A percentile compares a stretch with the other conserved stretches of the same genome.
Evolutionary conservation across 129 eudicot species (phyloP).

Genomic region (Flaveria robusta): DNA sequence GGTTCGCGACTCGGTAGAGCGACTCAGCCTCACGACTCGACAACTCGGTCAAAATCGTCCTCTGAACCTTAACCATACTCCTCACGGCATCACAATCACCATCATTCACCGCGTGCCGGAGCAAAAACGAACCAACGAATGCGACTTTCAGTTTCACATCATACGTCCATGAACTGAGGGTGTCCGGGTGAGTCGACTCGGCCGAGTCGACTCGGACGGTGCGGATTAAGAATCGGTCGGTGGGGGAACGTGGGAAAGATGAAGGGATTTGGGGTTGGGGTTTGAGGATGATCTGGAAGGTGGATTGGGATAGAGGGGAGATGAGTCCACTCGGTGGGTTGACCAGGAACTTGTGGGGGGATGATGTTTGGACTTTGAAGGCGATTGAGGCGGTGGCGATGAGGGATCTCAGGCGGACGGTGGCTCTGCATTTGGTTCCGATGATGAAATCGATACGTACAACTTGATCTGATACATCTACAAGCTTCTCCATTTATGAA

Average conservation of each 20-base stretch:
- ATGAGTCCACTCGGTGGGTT: constrained; percentile 72
- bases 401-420: constrained; percentile 52
- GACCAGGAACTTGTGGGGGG: constrained; percentile 73
- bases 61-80: constrained; percentile 50
- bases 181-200: constrained; percentile 36
- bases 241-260: constrained; percentile 56
- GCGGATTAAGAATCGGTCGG: constrained; percentile 66
- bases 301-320: constrained; percentile 60
- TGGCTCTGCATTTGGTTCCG: constrained; percentile 66
- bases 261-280: constrained; percentile 71
- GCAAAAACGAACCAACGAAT: constrained; percentile 58
- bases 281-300: constrained; percentile 69
- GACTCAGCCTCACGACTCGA: constrained; percentile 56
- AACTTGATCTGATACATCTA: constrained; percentile 55
- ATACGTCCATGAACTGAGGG: constrained; percentile 24
- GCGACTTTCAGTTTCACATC: constrained; percentile 69
- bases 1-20: constrained; percentile 44
- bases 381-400: constrained; percentile 44
- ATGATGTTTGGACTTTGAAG: constrained; percentile 74
- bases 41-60: constrained; percentile 41
- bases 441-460: constrained; percentile 56
- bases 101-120: constrained; percentile 50
- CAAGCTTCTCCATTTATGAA: constrained; percentile 54
- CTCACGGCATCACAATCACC: constrained; percentile 51
- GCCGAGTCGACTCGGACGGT: constrained; percentile 40